These are phyloP conservation scores for Fagopyrum esculentum DNA, from an alignment of 148 eudicot species.

Conservation along the genomic window DNA sequence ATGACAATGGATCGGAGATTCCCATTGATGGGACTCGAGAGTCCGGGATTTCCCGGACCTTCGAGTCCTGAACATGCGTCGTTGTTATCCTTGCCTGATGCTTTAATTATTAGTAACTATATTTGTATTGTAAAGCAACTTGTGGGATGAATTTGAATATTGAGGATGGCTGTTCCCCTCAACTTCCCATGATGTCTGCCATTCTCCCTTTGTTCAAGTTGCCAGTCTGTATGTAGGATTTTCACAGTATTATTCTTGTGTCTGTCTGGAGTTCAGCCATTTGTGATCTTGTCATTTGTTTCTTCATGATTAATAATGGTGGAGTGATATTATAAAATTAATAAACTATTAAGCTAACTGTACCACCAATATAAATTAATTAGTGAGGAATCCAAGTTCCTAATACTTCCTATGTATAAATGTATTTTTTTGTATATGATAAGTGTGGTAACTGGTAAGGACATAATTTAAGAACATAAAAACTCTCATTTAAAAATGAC, in stretches of 20 bases:
- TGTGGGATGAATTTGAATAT: neutral
- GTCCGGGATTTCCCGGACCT: neutral
- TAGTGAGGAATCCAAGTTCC: neutral
- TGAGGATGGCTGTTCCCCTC: slow-evolving; percentile 3
- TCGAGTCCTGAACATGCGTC: neutral
- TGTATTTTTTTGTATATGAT: no score
- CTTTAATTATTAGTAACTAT: neutral
- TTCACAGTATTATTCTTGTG: neutral
- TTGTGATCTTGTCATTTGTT: neutral
- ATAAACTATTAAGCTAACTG: neutral
- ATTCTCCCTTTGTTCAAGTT: neutral
- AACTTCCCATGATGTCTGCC: neutral
- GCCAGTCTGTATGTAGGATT: neutral
- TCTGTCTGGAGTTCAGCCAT: neutral
- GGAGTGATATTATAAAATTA: neutral
- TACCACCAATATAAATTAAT: neutral
- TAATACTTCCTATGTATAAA: no score
- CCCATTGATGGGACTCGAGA: no score
- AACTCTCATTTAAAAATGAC: no score
- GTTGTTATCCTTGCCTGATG: neutral
- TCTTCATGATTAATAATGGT: slow-evolving; percentile 1
- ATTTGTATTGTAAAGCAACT: neutral
- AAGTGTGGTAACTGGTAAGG: no score
- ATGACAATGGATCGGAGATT: no score
- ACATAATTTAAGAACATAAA: no score